Base-by-base conservation (phyloP, 345 rosid genomes). In the Melastoma malabathricum region DNA sequence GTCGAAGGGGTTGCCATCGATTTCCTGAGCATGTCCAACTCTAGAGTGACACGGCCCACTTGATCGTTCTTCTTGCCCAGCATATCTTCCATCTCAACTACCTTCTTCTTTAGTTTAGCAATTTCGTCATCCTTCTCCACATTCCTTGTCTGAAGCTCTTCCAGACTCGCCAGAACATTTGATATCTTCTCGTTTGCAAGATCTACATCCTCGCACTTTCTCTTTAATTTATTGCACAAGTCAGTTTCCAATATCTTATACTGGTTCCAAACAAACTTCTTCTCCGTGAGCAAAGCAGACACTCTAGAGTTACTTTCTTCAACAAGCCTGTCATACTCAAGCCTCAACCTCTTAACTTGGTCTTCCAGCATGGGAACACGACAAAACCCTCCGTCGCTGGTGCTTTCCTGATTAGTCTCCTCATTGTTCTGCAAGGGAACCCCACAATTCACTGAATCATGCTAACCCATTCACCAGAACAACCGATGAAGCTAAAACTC, bases 221-320 rank as follows among this genome's bases (percentile, higher is more conserved):
- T 67, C 61, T 75, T 75, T 48, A 93, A 64, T 59, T 79, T 87
- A 45, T 57, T 61, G 14, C 65, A 63, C 51, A 70, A 75, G 29
- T 60, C 71, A 56, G 54, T 79, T 60, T 92, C 90, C 55, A 78
- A 44, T 52, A 62, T 23, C 54, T 72, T 76, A 59, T 71, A 78
- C 65, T 88, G 97, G 64, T 79, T 64, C 94, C 94, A 78, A 2
- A 78, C 68, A 61, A 90, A 90, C 45, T 75, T 67, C 55, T 79
- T 82, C 73, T 87, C 89, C 16, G 66, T 64, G 67, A 67, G 3
- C 17, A 86, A 75, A 4, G 74, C 71, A 48, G 89, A 67, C 5
- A 75, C 64, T 54, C 79, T 86, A 31, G 69, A 59, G 38, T 55
- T 61, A 74, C 69, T 82, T 52, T 80, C 83, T 17, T 72, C 64